Percentiles rank a stretch among this genome's conserved stretches.
Evolutionary conservation across 371 early-diverging fungal species (phyloP).

Genomic region (Mucor indicus): DNA sequence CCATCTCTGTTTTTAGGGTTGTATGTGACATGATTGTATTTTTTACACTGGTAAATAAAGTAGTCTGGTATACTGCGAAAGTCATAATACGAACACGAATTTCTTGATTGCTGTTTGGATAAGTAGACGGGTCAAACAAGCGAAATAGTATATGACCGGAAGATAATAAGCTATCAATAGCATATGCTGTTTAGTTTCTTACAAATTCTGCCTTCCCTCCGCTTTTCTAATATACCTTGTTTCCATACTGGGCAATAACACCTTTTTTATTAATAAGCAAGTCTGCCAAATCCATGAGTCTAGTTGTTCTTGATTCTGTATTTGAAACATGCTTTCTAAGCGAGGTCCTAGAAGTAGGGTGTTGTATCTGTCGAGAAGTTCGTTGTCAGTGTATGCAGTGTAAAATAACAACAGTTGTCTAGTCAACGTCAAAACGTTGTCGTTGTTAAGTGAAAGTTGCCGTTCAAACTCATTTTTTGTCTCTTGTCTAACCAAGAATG

Average conservation of each 20-base stretch:
- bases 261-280: constrained; percentile 21
- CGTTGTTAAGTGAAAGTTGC: background rate
- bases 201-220: background rate
- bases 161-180: background rate
- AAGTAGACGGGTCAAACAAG: background rate
- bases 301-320: background rate
- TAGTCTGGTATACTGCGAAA: constrained; percentile 4
- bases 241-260: constrained; percentile 9
- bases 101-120: background rate
- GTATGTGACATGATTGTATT: background rate
- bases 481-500: constrained; percentile 9
- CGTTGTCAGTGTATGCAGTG: constrained; percentile 1
- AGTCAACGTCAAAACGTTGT: background rate
- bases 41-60: constrained; percentile 1
- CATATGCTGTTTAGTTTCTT: background rate
- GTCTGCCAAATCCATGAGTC: constrained; percentile 25
- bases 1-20: background rate
- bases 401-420: constrained; percentile 18
- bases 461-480: constrained; percentile 7
- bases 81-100: constrained; percentile 14
- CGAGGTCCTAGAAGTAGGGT: background rate
- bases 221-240: background rate
- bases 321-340: constrained; percentile 2
- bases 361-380: constrained; percentile 1
- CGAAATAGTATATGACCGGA: background rate